These are phyloP conservation scores for Dactylellina cionopaga DNA, from an alignment of 2,329 filamentous ascomycete species.

Conservation along the genomic window DNA sequence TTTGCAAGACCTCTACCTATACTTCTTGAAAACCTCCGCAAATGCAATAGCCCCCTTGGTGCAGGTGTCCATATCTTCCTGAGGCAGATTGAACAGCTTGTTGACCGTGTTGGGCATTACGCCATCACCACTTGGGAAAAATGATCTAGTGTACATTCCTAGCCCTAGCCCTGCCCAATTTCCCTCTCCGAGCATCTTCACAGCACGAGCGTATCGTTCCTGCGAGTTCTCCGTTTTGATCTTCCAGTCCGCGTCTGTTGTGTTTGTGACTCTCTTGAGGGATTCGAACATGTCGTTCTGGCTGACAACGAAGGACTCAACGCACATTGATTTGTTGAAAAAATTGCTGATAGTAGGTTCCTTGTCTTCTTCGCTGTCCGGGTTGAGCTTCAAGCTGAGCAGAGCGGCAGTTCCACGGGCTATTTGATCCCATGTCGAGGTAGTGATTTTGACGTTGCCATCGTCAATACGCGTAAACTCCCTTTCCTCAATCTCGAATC, in stretches of 20 bases:
- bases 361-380: constrained; percentile 59
- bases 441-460: constrained; percentile 68
- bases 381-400: constrained; percentile 62
- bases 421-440: constrained; percentile 70
- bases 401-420: constrained; percentile 67
- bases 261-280: constrained; percentile 69
- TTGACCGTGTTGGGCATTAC: constrained; percentile 66
- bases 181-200: constrained; percentile 64
- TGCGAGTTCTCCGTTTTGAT: constrained; percentile 65
- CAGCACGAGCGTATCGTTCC: constrained; percentile 63
- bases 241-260: constrained; percentile 70
- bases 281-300: constrained; percentile 74
- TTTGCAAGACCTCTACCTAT: too few species aligned
- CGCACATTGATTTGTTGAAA: constrained; percentile 65
- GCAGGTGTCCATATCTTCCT: constrained; percentile 69
- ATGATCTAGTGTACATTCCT: constrained; percentile 68
- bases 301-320: constrained; percentile 69
- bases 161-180: constrained; percentile 62
- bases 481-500: constrained; percentile 65
- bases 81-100: constrained; percentile 67
- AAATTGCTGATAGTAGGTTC: constrained; percentile 62
- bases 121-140: constrained; percentile 63
- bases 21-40: too few species aligned
- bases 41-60: constrained; percentile 66
- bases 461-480: constrained; percentile 64